phyloP scores from a whole-genome alignment of 2,329 filamentous ascomycete species.

The Xylogone sp. region DNA sequence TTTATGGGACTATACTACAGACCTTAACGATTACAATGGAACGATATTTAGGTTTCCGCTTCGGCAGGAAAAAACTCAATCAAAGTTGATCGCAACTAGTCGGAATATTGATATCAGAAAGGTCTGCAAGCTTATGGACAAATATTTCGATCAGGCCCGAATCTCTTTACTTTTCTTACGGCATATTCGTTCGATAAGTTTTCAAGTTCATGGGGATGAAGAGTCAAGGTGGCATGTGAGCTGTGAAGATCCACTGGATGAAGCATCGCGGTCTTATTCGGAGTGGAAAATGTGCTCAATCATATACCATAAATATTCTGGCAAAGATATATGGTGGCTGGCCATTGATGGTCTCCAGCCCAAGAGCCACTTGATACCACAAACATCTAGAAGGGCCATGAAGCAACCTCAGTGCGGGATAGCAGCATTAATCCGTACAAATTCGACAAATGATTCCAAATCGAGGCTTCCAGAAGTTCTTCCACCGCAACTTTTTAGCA shows the following conservation, averaged over 20 bases:
- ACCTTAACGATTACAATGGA: slow-evolving; percentile 16
- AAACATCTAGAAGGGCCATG: slow-evolving; percentile 11
- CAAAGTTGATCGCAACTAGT: slow-evolving; percentile 7
- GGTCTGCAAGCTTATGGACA: slow-evolving; percentile 7
- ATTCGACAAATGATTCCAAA: neutral
- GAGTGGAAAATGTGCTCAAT: too few species aligned
- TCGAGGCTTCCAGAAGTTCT: neutral
- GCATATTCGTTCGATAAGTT: slow-evolving; percentile 15
- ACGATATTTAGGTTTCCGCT: slow-evolving; percentile 26
- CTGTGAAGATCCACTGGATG: neutral
- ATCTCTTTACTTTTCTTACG: slow-evolving; percentile 22
- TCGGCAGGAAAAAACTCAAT: slow-evolving; percentile 2
- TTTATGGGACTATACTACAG: slow-evolving; percentile 17
- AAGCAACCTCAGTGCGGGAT: slow-evolving; percentile 20
- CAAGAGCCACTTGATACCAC: slow-evolving; percentile 6
- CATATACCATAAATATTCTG: too few species aligned
- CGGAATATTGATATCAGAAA: slow-evolving; percentile 2
- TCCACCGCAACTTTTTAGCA: slow-evolving; percentile 14
- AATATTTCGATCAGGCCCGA: slow-evolving; percentile 21
- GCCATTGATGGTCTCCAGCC: slow-evolving; percentile 14
- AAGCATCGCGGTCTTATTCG: too few species aligned
- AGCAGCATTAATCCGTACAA: slow-evolving; percentile 11
- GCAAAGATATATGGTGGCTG: slow-evolving; percentile 17
- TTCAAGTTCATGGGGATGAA: slow-evolving; percentile 8
- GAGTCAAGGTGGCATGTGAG: slow-evolving; percentile 16